These are phyloP conservation scores for Saccharomycopsis babjevae DNA, from an alignment of 805 yeast species.

Conservation along the genomic window DNA sequence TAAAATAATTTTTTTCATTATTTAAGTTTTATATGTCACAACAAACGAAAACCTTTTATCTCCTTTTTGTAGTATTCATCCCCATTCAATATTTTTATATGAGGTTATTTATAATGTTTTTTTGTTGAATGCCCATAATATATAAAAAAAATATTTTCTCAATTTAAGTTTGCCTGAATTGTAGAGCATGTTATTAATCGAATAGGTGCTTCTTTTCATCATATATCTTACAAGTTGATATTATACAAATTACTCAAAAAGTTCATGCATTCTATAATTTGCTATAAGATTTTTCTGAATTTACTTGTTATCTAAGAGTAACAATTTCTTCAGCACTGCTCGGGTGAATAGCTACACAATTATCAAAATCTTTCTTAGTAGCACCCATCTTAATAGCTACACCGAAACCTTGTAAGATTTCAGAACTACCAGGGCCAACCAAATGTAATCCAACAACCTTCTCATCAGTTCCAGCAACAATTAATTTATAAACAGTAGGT, in stretches of 20 bases:
- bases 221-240: background rate
- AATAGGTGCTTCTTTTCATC: background rate
- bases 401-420: constrained; percentile 95
- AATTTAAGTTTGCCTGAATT: background rate
- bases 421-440: constrained; percentile 85
- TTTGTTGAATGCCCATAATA: background rate
- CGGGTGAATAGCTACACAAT: constrained; percentile 96
- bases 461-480: constrained; percentile 71
- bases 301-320: constrained; percentile 39
- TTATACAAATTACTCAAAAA: too few relatives aligned
- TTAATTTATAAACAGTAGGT: constrained; percentile 79
- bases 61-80: constrained; percentile 4
- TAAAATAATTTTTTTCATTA: background rate
- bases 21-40: background rate
- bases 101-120: background rate
- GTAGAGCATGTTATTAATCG: too few relatives aligned
- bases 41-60: background rate
- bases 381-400: constrained; percentile 99
- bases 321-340: constrained; percentile 97
- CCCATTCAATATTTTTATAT: background rate
- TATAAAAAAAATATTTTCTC: background rate
- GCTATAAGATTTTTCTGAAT: background rate
- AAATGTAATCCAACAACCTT: constrained; percentile 93
- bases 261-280: background rate
- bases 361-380: constrained; percentile 90